Percentiles rank a stretch among this genome's conserved stretches.
phyloP scores from a whole-genome alignment of 2,329 filamentous ascomycete genomes.

The Ophiostoma angusticollis region DNA sequence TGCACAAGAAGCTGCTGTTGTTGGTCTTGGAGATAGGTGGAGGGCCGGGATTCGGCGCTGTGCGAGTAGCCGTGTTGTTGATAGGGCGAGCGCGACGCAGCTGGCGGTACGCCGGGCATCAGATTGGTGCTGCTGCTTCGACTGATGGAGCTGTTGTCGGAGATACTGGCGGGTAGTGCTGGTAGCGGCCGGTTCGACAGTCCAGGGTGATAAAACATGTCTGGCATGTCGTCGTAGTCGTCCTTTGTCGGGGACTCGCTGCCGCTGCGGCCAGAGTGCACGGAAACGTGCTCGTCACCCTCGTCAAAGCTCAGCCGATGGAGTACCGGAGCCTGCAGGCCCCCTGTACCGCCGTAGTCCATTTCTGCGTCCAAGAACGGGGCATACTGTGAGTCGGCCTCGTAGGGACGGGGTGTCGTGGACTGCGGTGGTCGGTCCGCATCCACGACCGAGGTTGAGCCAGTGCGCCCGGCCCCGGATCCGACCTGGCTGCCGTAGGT shows the following conservation, averaged over 20 bases:
- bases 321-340: constrained; percentile 60
- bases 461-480: constrained; percentile 24
- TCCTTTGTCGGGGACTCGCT: constrained; percentile 56
- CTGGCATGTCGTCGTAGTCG: constrained; percentile 76
- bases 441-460: constrained; percentile 22
- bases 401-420: constrained; percentile 27
- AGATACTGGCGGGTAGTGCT: constrained; percentile 47
- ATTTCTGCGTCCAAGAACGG: constrained; percentile 53
- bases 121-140: constrained; percentile 33
- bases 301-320: constrained; percentile 83
- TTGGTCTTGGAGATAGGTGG: constrained; percentile 29
- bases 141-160: constrained; percentile 30
- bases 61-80: constrained; percentile 39
- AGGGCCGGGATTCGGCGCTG: constrained; percentile 32
- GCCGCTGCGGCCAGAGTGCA: constrained; percentile 42
- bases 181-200: constrained; percentile 53
- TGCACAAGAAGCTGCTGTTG: constrained; percentile 38
- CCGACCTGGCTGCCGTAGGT: constrained; percentile 37
- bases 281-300: constrained; percentile 62
- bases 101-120: constrained; percentile 29
- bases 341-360: constrained; percentile 83
- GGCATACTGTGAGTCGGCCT: constrained; percentile 24
- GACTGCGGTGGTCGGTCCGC: constrained; percentile 37
- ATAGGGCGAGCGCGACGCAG: constrained; percentile 30
- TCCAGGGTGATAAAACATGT: constrained; percentile 89